These are phyloP conservation scores for Vitis rotundifolia DNA, from an alignment of 164 flowering plant genomes.

Conservation along the genomic window DNA sequence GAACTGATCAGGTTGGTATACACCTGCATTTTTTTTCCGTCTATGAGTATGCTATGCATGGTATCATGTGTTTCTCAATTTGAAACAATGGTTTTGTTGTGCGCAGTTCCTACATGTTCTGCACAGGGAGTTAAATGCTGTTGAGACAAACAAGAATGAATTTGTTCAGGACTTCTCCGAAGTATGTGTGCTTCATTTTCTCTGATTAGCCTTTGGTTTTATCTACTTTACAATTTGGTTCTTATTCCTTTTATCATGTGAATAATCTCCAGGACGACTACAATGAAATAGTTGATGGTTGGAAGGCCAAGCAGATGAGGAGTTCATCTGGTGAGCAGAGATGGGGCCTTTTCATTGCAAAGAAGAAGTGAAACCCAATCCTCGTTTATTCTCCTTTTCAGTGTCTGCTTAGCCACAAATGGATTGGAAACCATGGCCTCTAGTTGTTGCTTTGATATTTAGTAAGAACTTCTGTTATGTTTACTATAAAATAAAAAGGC, in stretches of 20 bases:
- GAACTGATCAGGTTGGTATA: slow-evolving; percentile 78
- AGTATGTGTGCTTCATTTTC: slow-evolving; percentile 27
- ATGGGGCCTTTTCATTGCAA: slow-evolving; percentile 81
- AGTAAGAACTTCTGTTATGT: too few relatives aligned
- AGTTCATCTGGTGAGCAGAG: slow-evolving; percentile 71
- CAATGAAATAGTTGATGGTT: slow-evolving; percentile 66
- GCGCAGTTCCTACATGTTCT: slow-evolving; percentile 63
- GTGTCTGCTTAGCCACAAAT: too few relatives aligned
- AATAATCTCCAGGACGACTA: slow-evolving; percentile 60
- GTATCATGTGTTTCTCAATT: neutral
- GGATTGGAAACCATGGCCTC: too few relatives aligned
- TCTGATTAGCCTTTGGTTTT: neutral
- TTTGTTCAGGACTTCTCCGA: slow-evolving; percentile 66
- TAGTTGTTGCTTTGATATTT: too few relatives aligned
- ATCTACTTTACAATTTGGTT: neutral
- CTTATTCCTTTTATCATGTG: neutral
- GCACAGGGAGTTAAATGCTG: slow-evolving; percentile 49
- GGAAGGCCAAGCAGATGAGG: slow-evolving; percentile 75
- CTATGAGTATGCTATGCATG: neutral
- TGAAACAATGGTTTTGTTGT: slow-evolving; percentile 10
- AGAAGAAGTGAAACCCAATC: slow-evolving; percentile 40
- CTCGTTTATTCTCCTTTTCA: too few relatives aligned
- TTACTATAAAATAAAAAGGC: too few relatives aligned
- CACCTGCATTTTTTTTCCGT: neutral
- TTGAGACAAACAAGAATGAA: slow-evolving; percentile 54